Base-by-base conservation (phyloP, 352 stramenopile genomes). In the Phytophthora pisi region DNA sequence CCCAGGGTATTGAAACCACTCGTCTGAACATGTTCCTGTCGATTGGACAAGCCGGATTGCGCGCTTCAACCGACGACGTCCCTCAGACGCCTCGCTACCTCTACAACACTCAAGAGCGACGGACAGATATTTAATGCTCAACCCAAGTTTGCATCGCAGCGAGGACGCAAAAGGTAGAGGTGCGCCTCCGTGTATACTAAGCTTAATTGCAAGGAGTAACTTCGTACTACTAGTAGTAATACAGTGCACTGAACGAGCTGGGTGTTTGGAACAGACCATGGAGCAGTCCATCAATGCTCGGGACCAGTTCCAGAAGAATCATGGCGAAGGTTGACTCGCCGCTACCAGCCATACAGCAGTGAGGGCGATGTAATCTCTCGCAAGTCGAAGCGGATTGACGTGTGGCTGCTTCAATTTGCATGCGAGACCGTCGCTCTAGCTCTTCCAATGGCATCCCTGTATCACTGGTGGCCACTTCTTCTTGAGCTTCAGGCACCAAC, bases 21-120 rank as follows among this genome's bases (percentile, higher is more conserved):
- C 68, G 68, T 15, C 61, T 91, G 1, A 75, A 80, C 45, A 84
- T 71, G 46, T 91, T 91, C 51, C 51, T 87, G 24, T 65, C 72
- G 7, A 88, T 89, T 26, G 81, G 79, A 38, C 47, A 79, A 55
- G 61, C 85, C 55, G 77, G 72, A 10, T 62, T 89, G 46, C 66
- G 66, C 5, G 71, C 57, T 26, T 43, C 42, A 46, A 62, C 20
- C 23, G 51, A 20, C 18, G 57, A 53, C 3, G 57, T 18, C 13
- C 63, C 52, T 68, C 51, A 45, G 23, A 57, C 47, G 15, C 60
- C 61, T 36, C 58, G 59, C 45, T 81, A 86, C 61, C 68, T 75
- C 26, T 87, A 89, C 64, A 86, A 87, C 61, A 91, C 82, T 0
- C 72, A 88, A 61, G 82, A 91, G 66, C 80, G 82, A 16, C 68